phyloP scores from a whole-genome alignment of 2,329 filamentous ascomycete genomes.

The Truncatella angustata region DNA sequence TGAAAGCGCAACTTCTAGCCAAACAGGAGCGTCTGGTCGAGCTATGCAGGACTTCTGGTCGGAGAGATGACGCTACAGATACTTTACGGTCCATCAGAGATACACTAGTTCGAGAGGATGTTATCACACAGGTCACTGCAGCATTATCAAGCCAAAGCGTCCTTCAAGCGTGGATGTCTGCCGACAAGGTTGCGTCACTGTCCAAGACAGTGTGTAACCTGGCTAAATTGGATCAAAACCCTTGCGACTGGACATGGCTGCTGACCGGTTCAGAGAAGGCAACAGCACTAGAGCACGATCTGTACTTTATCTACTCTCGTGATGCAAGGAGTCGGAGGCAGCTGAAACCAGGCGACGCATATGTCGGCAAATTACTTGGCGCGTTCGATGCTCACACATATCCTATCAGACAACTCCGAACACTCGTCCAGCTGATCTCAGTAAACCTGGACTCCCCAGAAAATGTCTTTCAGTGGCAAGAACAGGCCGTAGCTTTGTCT shows the following conservation, averaged over 20 bases:
- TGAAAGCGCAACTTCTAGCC: slow-evolving; percentile 56
- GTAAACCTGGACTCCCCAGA: slow-evolving; percentile 45
- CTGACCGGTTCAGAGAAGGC: slow-evolving; percentile 51
- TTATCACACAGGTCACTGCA: slow-evolving; percentile 51
- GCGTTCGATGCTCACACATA: slow-evolving; percentile 49
- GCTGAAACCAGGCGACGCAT: slow-evolving; percentile 42
- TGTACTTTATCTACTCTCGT: slow-evolving; percentile 46
- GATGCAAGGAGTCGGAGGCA: slow-evolving; percentile 30
- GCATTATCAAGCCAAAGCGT: slow-evolving; percentile 50
- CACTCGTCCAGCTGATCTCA: slow-evolving; percentile 47
- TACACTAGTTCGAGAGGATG: slow-evolving; percentile 57
- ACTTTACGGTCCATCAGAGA: slow-evolving; percentile 61
- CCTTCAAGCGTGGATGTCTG: slow-evolving; percentile 49
- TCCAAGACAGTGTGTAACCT: slow-evolving; percentile 60
- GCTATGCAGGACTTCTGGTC: slow-evolving; percentile 51
- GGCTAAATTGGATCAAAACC: slow-evolving; percentile 56
- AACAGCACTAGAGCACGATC: slow-evolving; percentile 59
- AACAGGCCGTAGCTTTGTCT: slow-evolving; percentile 37
- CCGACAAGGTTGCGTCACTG: slow-evolving; percentile 49
- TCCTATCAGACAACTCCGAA: slow-evolving; percentile 52
- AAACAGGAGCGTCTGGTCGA: slow-evolving; percentile 70
- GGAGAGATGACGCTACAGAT: slow-evolving; percentile 55
- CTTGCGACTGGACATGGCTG: slow-evolving; percentile 54
- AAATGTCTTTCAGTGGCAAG: slow-evolving; percentile 36
- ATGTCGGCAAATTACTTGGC: slow-evolving; percentile 45